A percentile compares a stretch with the other conserved stretches of the same genome.
Conservation (phyloP, 179 eudicot species). For the Patellifolia procumbens region DNA sequence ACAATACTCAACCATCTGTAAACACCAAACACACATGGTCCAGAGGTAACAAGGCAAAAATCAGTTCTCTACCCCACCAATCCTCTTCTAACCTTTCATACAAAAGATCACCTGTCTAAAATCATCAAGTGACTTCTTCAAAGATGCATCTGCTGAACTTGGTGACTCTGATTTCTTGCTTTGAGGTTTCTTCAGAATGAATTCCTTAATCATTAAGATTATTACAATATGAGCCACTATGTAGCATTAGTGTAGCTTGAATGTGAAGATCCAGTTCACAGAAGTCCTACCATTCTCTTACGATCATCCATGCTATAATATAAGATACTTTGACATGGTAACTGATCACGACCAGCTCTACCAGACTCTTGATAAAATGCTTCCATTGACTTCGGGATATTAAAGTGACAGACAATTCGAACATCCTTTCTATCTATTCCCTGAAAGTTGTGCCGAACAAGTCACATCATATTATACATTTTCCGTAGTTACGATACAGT, state of each 20-base stretch:
- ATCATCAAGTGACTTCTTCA: conserved; percentile 72
- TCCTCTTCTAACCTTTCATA: conserved; percentile 4
- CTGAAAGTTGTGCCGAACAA: conserved; percentile 39
- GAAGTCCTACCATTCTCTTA: conserved; percentile 70
- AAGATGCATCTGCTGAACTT: conserved; percentile 45
- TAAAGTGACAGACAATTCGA: conserved; percentile 87
- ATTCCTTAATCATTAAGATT: conserved; percentile 49
- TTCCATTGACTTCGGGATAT: conserved; percentile 95
- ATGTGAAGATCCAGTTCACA: conserved; percentile 2
- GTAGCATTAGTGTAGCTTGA: conserved; percentile 2
- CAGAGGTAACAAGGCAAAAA: background rate
- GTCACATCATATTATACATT: background rate
- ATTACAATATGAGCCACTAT: background rate
- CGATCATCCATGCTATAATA: conserved; percentile 91
- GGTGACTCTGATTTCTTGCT: conserved; percentile 63
- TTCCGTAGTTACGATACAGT: background rate
- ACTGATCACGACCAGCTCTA: conserved; percentile 97
- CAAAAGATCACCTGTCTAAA: conserved; percentile 56
- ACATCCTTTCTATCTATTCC: conserved; percentile 96
- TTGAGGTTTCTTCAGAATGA: conserved; percentile 62
- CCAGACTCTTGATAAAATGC: conserved; percentile 97
- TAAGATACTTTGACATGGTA: conserved; percentile 76
- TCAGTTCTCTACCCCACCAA: background rate
- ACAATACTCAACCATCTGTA: conserved; percentile 87
- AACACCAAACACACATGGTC: conserved; percentile 5